These are phyloP conservation scores for Populus alba DNA, from an alignment of 345 rosid species.

Conservation along the genomic window DNA sequence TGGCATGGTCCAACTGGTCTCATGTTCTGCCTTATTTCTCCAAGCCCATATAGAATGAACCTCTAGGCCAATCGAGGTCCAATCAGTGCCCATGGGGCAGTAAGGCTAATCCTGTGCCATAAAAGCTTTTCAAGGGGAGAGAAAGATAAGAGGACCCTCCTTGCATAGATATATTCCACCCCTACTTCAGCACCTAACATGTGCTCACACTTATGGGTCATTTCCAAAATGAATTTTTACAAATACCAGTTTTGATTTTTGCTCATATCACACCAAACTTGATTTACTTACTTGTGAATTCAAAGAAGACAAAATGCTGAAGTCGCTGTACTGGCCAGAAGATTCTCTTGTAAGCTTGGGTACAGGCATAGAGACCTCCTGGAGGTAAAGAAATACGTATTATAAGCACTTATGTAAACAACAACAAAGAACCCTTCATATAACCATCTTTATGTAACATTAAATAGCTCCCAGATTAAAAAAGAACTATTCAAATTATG, in stretches of 20 bases:
- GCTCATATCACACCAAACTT: neutral
- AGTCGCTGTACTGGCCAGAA: constrained; percentile 80
- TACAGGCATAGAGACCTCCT: constrained; percentile 77
- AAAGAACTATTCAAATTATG: neutral
- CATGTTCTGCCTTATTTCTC: too few species aligned
- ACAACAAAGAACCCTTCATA: neutral
- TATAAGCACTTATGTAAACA: neutral
- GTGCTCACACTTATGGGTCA: neutral
- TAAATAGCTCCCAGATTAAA: neutral
- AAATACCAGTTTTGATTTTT: neutral
- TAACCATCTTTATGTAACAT: neutral
- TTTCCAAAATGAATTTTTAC: neutral
- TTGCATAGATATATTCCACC: too few species aligned
- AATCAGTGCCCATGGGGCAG: too few species aligned
- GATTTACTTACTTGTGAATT: constrained; percentile 76
- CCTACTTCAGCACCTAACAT: too few species aligned
- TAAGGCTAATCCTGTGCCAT: too few species aligned
- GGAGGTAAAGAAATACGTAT: constrained; percentile 24
- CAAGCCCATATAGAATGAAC: too few species aligned
- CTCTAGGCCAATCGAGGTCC: too few species aligned
- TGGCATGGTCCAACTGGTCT: too few species aligned
- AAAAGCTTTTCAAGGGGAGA: too few species aligned
- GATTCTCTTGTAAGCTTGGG: constrained; percentile 73
- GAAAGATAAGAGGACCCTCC: too few species aligned
- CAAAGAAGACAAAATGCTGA: constrained; percentile 82